Base-by-base conservation (phyloP, 2,329 filamentous ascomycete genomes). In the Penicillium sp. region DNA sequence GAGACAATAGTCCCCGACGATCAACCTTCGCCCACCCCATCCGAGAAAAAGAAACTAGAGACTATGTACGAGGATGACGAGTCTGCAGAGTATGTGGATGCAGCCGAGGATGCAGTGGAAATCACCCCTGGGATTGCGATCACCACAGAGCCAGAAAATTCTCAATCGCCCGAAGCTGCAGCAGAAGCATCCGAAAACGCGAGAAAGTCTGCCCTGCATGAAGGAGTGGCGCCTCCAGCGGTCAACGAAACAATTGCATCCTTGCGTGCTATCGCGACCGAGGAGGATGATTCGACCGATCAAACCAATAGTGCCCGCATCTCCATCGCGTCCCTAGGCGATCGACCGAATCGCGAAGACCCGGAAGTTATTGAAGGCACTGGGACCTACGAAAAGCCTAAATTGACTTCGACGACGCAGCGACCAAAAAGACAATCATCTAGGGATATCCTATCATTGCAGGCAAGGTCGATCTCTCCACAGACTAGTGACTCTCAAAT, bases 31-130 rank as follows among this genome's bases (percentile, higher is more conserved):
- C 63, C 66, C 11, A 65, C 62, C 11, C 40, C 62, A 11, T 65
- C 63, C 5, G 67, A 71, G 56, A 68, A 64, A 47, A 61, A 60
- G 47, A 64, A 64, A 9, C 58, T 74, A 34, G 72, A 73, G 43
- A 73, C 72, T 31, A 75, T 74, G 72, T 71, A 72, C 48, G 73
- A 75, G 54, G 67, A 70, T 54, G 67, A 70, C 38, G 72, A 68
- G 52, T 62, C 55, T 1, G 56, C 57, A 11, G 63, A 66, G 13
- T 65, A 51, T 40, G 62, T 65, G 36, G 63, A 64, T 51, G 56
- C 60, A 42, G 52, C 52, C 10, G 62, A 65, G 43, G 63, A 64
- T 49, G 56, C 60, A 39, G 54, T 51, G 7, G 62, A 65, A 45
- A 45, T 52, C 5, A 47, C 63, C 39, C 56, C 58, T 43, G 57